Conservation (phyloP, 306 rosid species). For the Vigna trinervia region DNA sequence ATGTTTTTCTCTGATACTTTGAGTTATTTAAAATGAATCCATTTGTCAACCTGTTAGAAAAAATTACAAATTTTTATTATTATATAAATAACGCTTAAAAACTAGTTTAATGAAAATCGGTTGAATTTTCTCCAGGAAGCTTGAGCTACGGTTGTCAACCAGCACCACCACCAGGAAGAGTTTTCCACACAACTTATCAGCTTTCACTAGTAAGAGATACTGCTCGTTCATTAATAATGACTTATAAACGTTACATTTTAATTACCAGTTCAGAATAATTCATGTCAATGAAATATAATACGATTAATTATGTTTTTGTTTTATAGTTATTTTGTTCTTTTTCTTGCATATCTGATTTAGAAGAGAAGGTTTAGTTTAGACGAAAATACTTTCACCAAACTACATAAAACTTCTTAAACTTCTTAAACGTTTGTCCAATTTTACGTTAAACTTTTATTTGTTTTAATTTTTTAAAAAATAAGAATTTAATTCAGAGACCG, state of each 20-base stretch:
- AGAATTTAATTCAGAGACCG: too few relatives aligned
- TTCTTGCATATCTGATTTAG: too few relatives aligned
- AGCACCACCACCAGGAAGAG: conserved; percentile 69
- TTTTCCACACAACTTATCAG: conserved; percentile 58
- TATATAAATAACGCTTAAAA: neutral
- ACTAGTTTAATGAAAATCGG: neutral
- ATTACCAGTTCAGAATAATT: neutral
- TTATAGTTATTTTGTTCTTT: too few relatives aligned
- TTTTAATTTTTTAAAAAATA: too few relatives aligned
- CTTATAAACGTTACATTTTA: neutral
- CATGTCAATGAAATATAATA: neutral
- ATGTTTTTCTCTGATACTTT: neutral
- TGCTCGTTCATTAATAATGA: neutral
- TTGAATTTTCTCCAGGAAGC: neutral
- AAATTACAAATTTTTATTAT: too few relatives aligned
- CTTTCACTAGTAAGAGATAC: conserved; percentile 65
- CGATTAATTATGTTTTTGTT: too few relatives aligned
- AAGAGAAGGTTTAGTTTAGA: too few relatives aligned
- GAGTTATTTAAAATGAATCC: neutral
- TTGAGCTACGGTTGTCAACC: conserved; percentile 76
- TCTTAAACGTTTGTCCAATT: too few relatives aligned
- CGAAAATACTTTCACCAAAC: too few relatives aligned
- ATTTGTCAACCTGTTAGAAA: too few relatives aligned
- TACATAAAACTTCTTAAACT: too few relatives aligned
- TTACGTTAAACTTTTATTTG: too few relatives aligned